These are phyloP conservation scores for Hemileccinum impolitum DNA, from an alignment of 768 basidiomycete genomes.

Conservation along the genomic window DNA sequence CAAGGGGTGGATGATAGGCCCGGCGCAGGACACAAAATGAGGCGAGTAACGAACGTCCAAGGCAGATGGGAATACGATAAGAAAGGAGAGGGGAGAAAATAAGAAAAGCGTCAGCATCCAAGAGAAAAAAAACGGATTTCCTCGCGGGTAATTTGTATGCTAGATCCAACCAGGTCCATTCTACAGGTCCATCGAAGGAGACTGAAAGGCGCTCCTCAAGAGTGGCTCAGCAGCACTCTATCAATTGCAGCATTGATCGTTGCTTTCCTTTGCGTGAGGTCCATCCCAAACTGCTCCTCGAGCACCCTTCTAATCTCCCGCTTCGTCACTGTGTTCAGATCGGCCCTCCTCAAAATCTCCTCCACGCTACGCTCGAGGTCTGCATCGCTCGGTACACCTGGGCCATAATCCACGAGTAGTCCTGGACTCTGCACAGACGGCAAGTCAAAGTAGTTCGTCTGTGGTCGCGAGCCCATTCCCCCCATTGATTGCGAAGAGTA, in stretches of 20 bases:
- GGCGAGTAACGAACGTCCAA: conserved; percentile 15
- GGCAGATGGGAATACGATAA: neutral
- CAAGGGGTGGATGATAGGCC: neutral
- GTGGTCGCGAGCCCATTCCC: conserved; percentile 63
- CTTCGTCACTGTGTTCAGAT: conserved; percentile 90
- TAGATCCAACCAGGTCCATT: conserved; percentile 25
- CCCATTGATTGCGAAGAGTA: conserved; percentile 64
- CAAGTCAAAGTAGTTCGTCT: conserved; percentile 76
- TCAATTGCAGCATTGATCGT: conserved; percentile 80
- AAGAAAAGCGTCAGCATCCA: conserved; percentile 14
- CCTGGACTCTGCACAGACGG: conserved; percentile 51
- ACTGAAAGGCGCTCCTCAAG: conserved; percentile 7
- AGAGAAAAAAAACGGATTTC: conserved; percentile 1
- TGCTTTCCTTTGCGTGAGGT: conserved; percentile 66
- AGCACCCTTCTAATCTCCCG: conserved; percentile 82
- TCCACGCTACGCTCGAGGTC: conserved; percentile 77
- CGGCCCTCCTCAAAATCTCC: conserved; percentile 69
- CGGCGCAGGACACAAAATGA: neutral
- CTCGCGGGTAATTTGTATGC: conserved; percentile 10
- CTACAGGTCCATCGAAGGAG: conserved; percentile 5
- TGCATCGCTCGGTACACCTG: conserved; percentile 54
- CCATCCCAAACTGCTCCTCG: conserved; percentile 79
- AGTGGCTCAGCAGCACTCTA: conserved; percentile 55
- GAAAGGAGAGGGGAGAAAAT: neutral
- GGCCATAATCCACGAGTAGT: conserved; percentile 39